phyloP scores from a whole-genome alignment of 495 filamentous ascomycete genomes.

The Pyrenula massariospora region DNA sequence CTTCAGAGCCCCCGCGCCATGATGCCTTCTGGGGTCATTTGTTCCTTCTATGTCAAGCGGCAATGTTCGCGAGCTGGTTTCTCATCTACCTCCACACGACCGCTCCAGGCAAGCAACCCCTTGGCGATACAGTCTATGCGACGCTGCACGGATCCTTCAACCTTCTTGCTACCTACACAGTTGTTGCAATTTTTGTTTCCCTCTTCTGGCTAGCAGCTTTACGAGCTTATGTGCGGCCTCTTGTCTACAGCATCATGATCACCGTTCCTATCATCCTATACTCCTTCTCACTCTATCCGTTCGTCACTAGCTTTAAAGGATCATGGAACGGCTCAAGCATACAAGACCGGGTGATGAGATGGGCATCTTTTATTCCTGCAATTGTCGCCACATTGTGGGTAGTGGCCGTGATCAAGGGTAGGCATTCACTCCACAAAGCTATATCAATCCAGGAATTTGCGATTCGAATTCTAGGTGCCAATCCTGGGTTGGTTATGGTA shows the following conservation, averaged over 20 bases:
- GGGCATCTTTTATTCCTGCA: slow-evolving; percentile 66
- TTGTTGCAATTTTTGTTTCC: slow-evolving; percentile 79
- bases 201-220: slow-evolving; percentile 84
- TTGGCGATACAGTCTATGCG: slow-evolving; percentile 88
- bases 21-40: slow-evolving; percentile 88
- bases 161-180: slow-evolving; percentile 76
- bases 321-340: slow-evolving; percentile 53
- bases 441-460: slow-evolving; percentile 84
- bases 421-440: slow-evolving; percentile 66
- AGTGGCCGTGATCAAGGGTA: slow-evolving; percentile 66
- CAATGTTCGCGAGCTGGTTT: slow-evolving; percentile 75
- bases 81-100: slow-evolving; percentile 82
- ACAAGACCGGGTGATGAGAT: slow-evolving; percentile 86
- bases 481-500: slow-evolving; percentile 70
- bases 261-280: slow-evolving; percentile 76
- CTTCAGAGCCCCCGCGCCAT: slow-evolving; percentile 47
- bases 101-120: slow-evolving; percentile 48
- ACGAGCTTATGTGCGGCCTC: slow-evolving; percentile 67
- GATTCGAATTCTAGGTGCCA: slow-evolving; percentile 72
- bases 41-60: slow-evolving; percentile 72
- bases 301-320: slow-evolving; percentile 80
- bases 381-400: slow-evolving; percentile 67
- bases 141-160: slow-evolving; percentile 80
- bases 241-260: slow-evolving; percentile 68
- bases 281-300: slow-evolving; percentile 81